Evolutionary conservation across 179 eudicot species (phyloP), one percentile per base, ranked within the genome.

Genomic region (Beta lomatogona): DNA sequence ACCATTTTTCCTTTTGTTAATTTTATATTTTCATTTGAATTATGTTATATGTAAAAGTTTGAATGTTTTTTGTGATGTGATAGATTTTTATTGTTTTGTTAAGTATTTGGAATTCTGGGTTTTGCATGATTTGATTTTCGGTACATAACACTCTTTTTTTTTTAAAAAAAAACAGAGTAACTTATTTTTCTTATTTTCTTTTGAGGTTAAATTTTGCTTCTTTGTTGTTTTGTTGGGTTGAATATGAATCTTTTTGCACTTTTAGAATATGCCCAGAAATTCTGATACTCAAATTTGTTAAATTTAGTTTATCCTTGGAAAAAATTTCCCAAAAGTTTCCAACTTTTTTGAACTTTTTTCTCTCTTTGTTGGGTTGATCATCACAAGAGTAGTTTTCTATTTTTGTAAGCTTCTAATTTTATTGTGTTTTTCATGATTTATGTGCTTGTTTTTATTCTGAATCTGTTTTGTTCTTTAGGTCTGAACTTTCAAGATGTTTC

Each of bases 231-330:
- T 52, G 1, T 72, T 18, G 14, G 28, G 25, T 68, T 71, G 25
- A 19, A n/a, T 8, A 19, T 72, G 41, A 22, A 11, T 52, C 9
- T 11, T 70, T 70, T 8, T 70, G 9, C 19, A 50, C 44, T 72
- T 50, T 50, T 72, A n/a, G 75, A 48, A 71, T 71, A 71, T 71
- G 3, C 57, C 60, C 18, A 72, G 31, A 71, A 54, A 48, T 71
- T 71, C n/a, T n/a, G 12, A 73, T 73, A 12, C 6, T 72, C 0
- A 21, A 0, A 45, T 22, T 69, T 41, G 41, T 36, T 36, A 36
- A 36, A 28, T 28, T 28, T 28, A 28, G 31, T 45, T 45, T 71
- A 45, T 52, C 21, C 28, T 46, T 22, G n/a, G 57, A 14, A 78
- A 78, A 52, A 4, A 54, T 46, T 52, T 78, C 52, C 65, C 71